A percentile compares a stretch with the other conserved stretches of the same genome.
Conservation (phyloP, 148 eudicot species). For the Drosera capensis region DNA sequence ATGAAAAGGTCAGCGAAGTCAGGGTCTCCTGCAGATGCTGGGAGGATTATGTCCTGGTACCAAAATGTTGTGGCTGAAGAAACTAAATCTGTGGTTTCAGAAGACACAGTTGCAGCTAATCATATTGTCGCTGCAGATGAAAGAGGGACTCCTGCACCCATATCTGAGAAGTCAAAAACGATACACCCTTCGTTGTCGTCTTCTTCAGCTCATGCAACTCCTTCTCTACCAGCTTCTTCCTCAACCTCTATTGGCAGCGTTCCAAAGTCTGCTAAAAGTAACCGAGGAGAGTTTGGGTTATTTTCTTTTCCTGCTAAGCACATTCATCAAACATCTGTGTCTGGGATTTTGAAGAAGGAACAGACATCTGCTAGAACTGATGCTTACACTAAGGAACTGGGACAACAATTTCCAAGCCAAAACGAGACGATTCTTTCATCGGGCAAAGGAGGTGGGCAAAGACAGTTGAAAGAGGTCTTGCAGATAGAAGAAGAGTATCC, state of each 20-base stretch:
- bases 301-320: conserved; percentile 6
- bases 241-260: conserved; percentile 11
- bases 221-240: conserved; percentile 12
- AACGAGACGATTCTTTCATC: conserved; percentile 9
- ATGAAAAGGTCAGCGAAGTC: conserved; percentile 49
- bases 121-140: neutral
- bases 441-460: conserved; percentile 8
- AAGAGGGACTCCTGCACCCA: conserved; percentile 9
- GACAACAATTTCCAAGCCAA: too few species aligned
- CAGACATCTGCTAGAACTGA: too few species aligned
- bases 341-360: conserved; percentile 4
- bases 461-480: conserved; percentile 12
- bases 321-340: conserved; percentile 9
- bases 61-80: conserved; percentile 47
- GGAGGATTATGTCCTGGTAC: conserved; percentile 42
- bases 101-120: conserved; percentile 1
- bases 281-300: conserved; percentile 4
- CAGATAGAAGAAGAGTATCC: conserved; percentile 9
- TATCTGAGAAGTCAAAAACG: neutral
- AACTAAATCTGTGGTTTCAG: conserved; percentile 22
- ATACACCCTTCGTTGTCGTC: conserved; percentile 4
- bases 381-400: too few species aligned
- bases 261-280: conserved; percentile 6
- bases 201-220: neutral
- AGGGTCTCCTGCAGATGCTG: conserved; percentile 51